phyloP scores from a whole-genome alignment of 768 basidiomycete genomes.

The Chalciporus sphaerocephalus region DNA sequence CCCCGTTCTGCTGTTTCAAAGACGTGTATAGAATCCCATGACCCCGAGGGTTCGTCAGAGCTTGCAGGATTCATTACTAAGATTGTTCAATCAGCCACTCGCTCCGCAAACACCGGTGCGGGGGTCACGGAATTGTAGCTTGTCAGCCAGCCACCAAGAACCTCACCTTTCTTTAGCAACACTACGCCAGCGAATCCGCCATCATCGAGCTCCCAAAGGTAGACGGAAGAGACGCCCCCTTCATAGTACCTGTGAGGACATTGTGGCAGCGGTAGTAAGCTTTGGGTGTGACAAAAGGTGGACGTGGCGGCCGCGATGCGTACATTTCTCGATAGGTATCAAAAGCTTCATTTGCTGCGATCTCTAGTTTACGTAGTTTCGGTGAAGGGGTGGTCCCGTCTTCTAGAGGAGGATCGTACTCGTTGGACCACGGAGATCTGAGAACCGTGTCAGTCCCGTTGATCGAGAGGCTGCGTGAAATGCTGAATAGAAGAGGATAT shows the following conservation, averaged over 20 bases:
- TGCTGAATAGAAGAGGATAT: neutral
- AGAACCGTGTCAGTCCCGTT: conserved; percentile 12
- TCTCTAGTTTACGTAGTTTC: conserved; percentile 86
- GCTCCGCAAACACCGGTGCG: conserved; percentile 1
- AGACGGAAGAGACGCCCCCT: conserved; percentile 95
- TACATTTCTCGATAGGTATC: conserved; percentile 96
- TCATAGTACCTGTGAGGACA: conserved; percentile 76
- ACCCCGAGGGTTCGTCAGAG: conserved; percentile 65
- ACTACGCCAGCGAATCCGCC: conserved; percentile 97
- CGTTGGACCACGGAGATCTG: conserved; percentile 98
- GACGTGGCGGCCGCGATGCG: conserved; percentile 19
- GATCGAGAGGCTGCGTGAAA: neutral
- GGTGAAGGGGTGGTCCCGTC: conserved; percentile 84
- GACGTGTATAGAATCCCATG: conserved; percentile 98
- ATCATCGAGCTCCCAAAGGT: conserved; percentile 97
- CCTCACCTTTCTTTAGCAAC: conserved; percentile 88
- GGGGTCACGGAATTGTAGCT: conserved; percentile 1
- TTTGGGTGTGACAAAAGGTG: neutral
- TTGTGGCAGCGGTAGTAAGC: conserved; percentile 1
- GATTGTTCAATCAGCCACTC: conserved; percentile 1
- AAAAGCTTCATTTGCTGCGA: conserved; percentile 92
- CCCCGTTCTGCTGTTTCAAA: conserved; percentile 93
- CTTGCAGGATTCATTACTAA: conserved; percentile 60
- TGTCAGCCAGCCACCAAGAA: conserved; percentile 2
- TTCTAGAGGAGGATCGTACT: conserved; percentile 85